These are phyloP conservation scores for Linnemannia elongata DNA, from an alignment of 192 early-diverging fungal species.

Conservation along the genomic window DNA sequence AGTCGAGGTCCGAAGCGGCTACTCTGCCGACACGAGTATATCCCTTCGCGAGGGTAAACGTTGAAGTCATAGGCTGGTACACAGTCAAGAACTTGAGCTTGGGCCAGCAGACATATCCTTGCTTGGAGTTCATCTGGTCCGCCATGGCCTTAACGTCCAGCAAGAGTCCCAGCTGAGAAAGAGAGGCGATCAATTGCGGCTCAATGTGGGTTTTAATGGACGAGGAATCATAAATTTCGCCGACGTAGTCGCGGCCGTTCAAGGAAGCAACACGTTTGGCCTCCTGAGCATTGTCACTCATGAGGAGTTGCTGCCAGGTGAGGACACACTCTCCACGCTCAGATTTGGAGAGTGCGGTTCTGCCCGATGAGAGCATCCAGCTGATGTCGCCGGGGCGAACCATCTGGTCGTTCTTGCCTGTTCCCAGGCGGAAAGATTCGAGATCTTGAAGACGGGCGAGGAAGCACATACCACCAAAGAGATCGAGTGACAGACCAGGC, in stretches of 20 bases:
- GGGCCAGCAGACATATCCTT: not conserved
- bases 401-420: not conserved
- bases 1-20: not conserved
- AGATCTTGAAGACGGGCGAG: not conserved
- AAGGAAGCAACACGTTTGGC: not conserved
- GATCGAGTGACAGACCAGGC: not conserved
- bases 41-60: not conserved
- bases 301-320: not conserved
- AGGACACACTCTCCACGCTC: not conserved
- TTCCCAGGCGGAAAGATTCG: not conserved
- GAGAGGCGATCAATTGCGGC: not conserved
- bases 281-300: not conserved
- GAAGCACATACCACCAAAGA: not conserved
- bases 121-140: not conserved
- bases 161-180: not conserved
- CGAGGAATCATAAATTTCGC: not conserved
- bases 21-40: not conserved
- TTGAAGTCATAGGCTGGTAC: not conserved
- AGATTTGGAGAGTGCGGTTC: not conserved
- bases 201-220: not conserved
- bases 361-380: not conserved
- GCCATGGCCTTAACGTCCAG: not conserved
- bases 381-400: not conserved
- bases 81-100: constrained; percentile 2
- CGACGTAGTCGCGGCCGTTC: not conserved